Conservation (phyloP, 371 early-diverging fungal species). For the Lichtheimia ornata region DNA sequence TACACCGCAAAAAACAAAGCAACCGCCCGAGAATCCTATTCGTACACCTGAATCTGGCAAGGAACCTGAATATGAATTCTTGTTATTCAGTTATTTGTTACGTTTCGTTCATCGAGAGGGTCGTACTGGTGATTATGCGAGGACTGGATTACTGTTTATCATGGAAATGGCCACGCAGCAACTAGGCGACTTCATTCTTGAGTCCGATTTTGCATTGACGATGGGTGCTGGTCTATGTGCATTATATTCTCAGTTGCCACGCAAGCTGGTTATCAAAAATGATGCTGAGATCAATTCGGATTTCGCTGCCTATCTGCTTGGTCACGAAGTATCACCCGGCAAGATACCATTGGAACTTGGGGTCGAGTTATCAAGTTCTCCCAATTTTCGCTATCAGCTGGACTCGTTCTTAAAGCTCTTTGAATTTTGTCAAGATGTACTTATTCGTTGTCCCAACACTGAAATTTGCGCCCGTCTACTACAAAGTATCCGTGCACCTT, state of each 20-base stretch:
- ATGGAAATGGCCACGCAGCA: conserved; percentile 80
- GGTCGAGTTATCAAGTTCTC: conserved; percentile 55
- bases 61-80: conserved; percentile 56
- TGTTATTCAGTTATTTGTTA: conserved; percentile 84
- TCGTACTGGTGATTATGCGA: conserved; percentile 84
- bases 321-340: conserved; percentile 35
- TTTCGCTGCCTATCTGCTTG: conserved; percentile 48
- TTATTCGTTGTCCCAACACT: conserved; percentile 77
- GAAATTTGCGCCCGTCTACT: conserved; percentile 68
- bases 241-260: conserved; percentile 89
- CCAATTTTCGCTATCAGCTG: conserved; percentile 73
- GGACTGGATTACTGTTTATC: conserved; percentile 87
- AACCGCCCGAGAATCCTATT: conserved; percentile 22
- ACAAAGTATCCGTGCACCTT: conserved; percentile 68
- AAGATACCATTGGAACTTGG: conserved; percentile 31
- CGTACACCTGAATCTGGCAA: too few species aligned
- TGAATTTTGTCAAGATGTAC: conserved; percentile 84
- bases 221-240: conserved; percentile 89
- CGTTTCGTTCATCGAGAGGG: conserved; percentile 89
- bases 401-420: conserved; percentile 79
- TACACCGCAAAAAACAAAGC: conserved; percentile 55
- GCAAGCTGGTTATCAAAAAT: conserved; percentile 66
- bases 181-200: conserved; percentile 78
- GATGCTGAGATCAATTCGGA: conserved; percentile 34
- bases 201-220: conserved; percentile 81